Conservation (phyloP, 768 basidiomycete species). For the Pisolithus microcarpus region DNA sequence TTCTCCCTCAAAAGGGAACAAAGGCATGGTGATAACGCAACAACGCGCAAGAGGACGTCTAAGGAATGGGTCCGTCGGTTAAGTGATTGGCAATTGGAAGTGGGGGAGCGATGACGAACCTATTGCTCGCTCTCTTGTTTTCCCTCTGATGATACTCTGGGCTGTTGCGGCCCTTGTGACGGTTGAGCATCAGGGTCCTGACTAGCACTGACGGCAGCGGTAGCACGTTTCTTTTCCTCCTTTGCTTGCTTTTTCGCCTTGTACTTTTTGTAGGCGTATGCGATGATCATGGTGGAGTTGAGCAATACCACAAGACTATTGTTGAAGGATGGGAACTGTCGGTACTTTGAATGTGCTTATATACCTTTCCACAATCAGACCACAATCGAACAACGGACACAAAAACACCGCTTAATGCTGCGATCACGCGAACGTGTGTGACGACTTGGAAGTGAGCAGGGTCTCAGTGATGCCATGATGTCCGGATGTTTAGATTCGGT, state of each 20-base stretch:
- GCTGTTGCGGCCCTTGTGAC: neutral
- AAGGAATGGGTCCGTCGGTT: neutral
- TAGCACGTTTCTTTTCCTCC: constrained; percentile 6
- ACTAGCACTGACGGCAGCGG: neutral
- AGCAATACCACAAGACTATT: too few relatives aligned
- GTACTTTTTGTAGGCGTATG: constrained; percentile 20
- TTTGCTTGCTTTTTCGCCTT: constrained; percentile 16
- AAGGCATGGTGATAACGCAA: neutral
- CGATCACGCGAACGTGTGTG: too few relatives aligned
- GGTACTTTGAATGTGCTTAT: neutral
- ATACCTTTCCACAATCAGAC: too few relatives aligned
- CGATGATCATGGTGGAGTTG: constrained; percentile 8
- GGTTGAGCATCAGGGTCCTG: neutral
- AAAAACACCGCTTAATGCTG: too few relatives aligned
- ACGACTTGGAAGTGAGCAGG: too few relatives aligned
- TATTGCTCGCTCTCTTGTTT: neutral
- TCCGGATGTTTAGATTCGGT: too few relatives aligned
- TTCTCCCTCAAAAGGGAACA: neutral
- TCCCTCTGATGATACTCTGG: neutral
- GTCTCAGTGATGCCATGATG: too few relatives aligned
- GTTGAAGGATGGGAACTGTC: too few relatives aligned
- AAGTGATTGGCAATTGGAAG: neutral
- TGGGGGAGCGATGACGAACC: neutral
- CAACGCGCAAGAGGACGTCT: neutral
- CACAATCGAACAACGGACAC: too few relatives aligned